Conservation (phyloP, 441 rosid genomes). For the Sinapis alba region DNA sequence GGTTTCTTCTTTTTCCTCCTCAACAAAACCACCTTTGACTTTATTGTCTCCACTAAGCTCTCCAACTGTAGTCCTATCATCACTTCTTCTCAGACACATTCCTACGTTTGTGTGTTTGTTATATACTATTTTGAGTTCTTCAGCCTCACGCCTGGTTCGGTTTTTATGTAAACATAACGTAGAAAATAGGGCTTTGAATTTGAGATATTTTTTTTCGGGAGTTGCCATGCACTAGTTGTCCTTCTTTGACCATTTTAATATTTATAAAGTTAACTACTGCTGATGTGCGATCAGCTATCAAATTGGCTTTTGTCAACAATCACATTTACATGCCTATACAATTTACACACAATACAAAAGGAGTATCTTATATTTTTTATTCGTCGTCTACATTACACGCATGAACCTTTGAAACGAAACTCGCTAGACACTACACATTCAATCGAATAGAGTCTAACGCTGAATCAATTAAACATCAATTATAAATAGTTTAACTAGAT, state of each 20-base stretch:
- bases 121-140: not conserved
- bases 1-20: constrained; percentile 70
- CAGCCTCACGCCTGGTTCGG: not conserved
- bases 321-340: not conserved
- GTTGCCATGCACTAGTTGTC: too few species aligned
- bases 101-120: constrained; percentile 5
- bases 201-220: constrained; percentile 34
- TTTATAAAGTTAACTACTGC: too few species aligned
- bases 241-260: too few species aligned
- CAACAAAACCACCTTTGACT: constrained; percentile 72
- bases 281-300: not conserved
- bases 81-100: not conserved
- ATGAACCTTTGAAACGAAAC: too few species aligned
- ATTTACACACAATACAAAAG: too few species aligned
- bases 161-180: constrained; percentile 31
- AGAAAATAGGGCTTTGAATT: constrained; percentile 24
- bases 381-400: too few species aligned
- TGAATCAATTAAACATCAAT: too few species aligned
- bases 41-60: constrained; percentile 73
- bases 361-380: too few species aligned
- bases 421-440: too few species aligned
- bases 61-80: constrained; percentile 71
- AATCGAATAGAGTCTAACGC: too few species aligned
- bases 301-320: not conserved
- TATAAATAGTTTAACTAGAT: too few species aligned